Evolutionary conservation across 805 yeast species (phyloP).

Genomic region (Candida nonsorbophila): DNA sequence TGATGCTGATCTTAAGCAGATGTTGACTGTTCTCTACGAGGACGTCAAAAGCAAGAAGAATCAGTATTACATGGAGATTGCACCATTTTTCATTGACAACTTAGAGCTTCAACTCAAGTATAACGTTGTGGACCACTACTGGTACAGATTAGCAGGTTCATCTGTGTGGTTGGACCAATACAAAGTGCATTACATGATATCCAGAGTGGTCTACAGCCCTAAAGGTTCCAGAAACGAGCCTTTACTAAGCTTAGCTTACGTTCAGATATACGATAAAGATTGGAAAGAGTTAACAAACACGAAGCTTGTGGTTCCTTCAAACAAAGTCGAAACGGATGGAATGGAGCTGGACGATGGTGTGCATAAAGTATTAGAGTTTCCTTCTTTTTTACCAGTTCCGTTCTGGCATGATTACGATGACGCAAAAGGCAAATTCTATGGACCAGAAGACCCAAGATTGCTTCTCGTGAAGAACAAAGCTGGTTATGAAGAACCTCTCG

Average conservation of each 20-base stretch:
- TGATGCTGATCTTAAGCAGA: slow-evolving; percentile 9
- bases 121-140: slow-evolving; percentile 22
- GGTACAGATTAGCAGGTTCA: slow-evolving; percentile 48
- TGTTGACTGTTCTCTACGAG: slow-evolving; percentile 8
- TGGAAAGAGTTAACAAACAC: slow-evolving; percentile 40
- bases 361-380: slow-evolving; percentile 13
- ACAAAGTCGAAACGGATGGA: slow-evolving; percentile 3
- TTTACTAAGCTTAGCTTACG: slow-evolving; percentile 34
- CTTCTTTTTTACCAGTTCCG: slow-evolving; percentile 26
- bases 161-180: slow-evolving; percentile 49
- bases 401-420: slow-evolving; percentile 23
- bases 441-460: slow-evolving; percentile 51
- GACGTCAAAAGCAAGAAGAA: slow-evolving; percentile 7
- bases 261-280: slow-evolving; percentile 40
- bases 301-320: slow-evolving; percentile 16
- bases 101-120: slow-evolving; percentile 15
- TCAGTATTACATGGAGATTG: slow-evolving; percentile 19
- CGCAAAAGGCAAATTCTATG: slow-evolving; percentile 20
- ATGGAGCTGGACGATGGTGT: neutral
- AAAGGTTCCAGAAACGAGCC: slow-evolving; percentile 28
- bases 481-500: slow-evolving; percentile 42
- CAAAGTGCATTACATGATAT: slow-evolving; percentile 45
- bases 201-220: slow-evolving; percentile 38
- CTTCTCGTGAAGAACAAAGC: slow-evolving; percentile 25
- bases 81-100: slow-evolving; percentile 21